phyloP scores from a whole-genome alignment of 148 eudicot species.

The Nepenthes mirabilis region DNA sequence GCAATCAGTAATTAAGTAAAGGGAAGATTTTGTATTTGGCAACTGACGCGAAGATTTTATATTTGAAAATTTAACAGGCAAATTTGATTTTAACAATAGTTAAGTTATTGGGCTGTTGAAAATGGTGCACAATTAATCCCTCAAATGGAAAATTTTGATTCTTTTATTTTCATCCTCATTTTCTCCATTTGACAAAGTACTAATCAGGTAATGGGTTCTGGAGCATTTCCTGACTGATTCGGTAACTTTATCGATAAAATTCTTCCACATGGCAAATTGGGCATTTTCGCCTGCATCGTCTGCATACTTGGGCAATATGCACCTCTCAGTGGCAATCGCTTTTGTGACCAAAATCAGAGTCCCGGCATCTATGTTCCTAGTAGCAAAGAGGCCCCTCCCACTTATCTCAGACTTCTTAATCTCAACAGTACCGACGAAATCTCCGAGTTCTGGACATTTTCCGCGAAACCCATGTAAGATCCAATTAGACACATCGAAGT shows the following conservation, averaged over 20 bases:
- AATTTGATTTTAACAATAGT: too few species aligned
- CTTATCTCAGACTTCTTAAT: conserved; percentile 70
- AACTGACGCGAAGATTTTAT: too few species aligned
- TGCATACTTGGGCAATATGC: conserved; percentile 40
- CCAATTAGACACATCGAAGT: conserved; percentile 76
- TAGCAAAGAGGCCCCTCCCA: conserved; percentile 76
- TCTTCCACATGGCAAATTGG: conserved; percentile 71
- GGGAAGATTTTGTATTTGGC: too few species aligned
- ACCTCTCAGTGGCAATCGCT: conserved; percentile 75
- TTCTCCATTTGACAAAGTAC: conserved; percentile 51
- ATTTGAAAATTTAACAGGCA: too few species aligned
- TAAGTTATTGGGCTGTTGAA: too few species aligned
- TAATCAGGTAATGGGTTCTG: conserved; percentile 33
- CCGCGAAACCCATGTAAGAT: conserved; percentile 37
- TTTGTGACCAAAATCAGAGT: conserved; percentile 54
- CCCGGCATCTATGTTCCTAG: conserved; percentile 60
- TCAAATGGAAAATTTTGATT: too few species aligned
- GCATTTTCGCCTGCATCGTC: conserved; percentile 34
- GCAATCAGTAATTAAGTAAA: too few species aligned
- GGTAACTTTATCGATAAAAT: conserved; percentile 52
- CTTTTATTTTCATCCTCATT: conserved; percentile 20
- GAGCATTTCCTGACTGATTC: conserved; percentile 40
- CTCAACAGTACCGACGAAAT: conserved; percentile 64
- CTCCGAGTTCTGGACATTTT: conserved; percentile 56
- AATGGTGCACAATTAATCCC: too few species aligned